Conservation (phyloP, 805 yeast species). For the Myxozyma vanderwaltii region DNA sequence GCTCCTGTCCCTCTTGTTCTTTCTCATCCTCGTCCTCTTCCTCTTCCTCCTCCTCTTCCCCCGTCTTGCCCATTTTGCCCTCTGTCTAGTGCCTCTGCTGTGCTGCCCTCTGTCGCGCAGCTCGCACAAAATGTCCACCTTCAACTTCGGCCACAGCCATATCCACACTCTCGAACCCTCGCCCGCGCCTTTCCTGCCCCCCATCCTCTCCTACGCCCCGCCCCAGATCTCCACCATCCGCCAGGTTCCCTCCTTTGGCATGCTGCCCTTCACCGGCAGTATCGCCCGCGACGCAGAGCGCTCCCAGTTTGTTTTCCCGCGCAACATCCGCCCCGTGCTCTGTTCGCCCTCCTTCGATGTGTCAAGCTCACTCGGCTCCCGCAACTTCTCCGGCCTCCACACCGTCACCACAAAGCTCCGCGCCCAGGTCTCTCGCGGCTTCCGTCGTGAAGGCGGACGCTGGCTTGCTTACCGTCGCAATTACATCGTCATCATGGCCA, state of each 20-base stretch:
- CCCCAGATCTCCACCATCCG: neutral
- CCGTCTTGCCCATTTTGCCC: neutral
- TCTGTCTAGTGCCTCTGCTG: neutral
- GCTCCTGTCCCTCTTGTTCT: neutral
- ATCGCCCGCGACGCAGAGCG: slow-evolving; percentile 1
- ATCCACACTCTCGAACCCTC: slow-evolving; percentile 1
- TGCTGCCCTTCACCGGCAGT: neutral
- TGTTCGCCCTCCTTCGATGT: slow-evolving; percentile 15
- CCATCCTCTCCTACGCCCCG: neutral
- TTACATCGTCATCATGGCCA: slow-evolving; percentile 21
- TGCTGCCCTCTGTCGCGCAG: neutral
- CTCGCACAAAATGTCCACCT: neutral
- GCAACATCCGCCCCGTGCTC: slow-evolving; percentile 7
- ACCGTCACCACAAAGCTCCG: slow-evolving; percentile 6
- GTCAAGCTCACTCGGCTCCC: neutral
- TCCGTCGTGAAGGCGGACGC: slow-evolving; percentile 23
- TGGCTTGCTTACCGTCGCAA: slow-evolving; percentile 34
- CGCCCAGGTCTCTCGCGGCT: slow-evolving; percentile 26
- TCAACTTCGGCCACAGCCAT: neutral
- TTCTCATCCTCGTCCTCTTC: neutral
- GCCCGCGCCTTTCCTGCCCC: slow-evolving; percentile 1
- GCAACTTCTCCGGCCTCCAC: neutral
- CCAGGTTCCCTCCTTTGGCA: neutral
- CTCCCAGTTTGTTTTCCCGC: slow-evolving; percentile 16
- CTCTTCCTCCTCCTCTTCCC: neutral